These are phyloP conservation scores for Auriscalpium microsporum DNA, from an alignment of 768 basidiomycete genomes.

Conservation along the genomic window DNA sequence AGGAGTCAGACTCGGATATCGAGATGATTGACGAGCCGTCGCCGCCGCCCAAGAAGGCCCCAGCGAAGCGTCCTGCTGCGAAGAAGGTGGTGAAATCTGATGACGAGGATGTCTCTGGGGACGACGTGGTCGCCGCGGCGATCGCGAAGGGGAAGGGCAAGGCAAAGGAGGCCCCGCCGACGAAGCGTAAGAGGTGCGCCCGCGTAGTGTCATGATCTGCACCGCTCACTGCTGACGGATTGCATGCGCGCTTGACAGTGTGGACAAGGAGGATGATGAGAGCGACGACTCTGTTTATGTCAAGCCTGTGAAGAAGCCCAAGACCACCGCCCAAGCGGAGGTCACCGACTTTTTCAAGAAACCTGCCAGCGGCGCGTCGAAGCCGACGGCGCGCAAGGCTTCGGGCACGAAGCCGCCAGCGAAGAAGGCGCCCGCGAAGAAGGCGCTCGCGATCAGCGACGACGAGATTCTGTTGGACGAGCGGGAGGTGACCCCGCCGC, in stretches of 20 bases:
- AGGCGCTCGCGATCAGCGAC: constrained; percentile 30
- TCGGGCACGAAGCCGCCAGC: constrained; percentile 9
- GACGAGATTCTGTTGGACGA: constrained; percentile 37
- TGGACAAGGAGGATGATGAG: constrained; percentile 1
- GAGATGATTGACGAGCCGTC: constrained; percentile 21
- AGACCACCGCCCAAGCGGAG: constrained; percentile 18
- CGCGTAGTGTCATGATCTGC: background rate
- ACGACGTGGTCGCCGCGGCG: constrained; percentile 21
- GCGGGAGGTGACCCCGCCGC: constrained; percentile 28
- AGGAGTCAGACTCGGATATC: constrained; percentile 23
- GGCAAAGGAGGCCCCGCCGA: constrained; percentile 25
- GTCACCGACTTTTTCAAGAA: constrained; percentile 60
- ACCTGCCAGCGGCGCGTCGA: constrained; percentile 30
- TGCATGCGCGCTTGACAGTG: background rate
- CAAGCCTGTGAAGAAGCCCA: constrained; percentile 51
- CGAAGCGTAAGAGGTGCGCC: constrained; percentile 65
- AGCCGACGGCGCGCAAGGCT: constrained; percentile 20
- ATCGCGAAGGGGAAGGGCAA: constrained; percentile 38
- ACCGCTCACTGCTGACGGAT: background rate
- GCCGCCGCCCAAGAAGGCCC: constrained; percentile 15
- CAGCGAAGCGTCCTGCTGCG: constrained; percentile 9
- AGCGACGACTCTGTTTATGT: constrained; percentile 12
- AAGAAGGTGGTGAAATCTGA: constrained; percentile 27
- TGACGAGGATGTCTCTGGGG: constrained; percentile 36
- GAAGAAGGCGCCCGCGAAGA: constrained; percentile 14